A percentile compares a stretch with the other conserved stretches of the same genome.
These are phyloP conservation scores for Thermothielavioides terrestris DNA, from an alignment of 495 filamentous ascomycete species.

Conservation along the genomic window DNA sequence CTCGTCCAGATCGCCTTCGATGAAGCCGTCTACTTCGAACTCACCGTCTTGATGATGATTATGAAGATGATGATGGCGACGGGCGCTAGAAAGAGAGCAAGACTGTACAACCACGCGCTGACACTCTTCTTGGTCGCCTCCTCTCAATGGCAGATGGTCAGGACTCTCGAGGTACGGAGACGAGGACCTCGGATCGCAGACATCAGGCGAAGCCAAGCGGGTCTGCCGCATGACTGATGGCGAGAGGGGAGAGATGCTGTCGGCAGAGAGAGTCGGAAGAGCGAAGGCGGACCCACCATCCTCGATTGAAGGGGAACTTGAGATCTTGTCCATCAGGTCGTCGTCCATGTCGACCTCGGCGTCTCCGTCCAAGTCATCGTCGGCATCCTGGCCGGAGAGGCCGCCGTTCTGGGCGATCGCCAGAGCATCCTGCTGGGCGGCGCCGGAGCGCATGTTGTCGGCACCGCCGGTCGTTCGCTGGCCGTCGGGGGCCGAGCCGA, in stretches of 20 bases:
- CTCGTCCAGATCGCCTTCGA: constrained; percentile 25
- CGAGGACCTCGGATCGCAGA: constrained; percentile 38
- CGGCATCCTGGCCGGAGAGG: constrained; percentile 46
- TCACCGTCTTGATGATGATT: constrained; percentile 58
- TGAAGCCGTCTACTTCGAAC: constrained; percentile 34
- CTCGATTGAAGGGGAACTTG: constrained; percentile 94
- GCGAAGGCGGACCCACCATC: constrained; percentile 68
- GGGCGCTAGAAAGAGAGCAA: constrained; percentile 14
- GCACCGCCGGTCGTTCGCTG: constrained; percentile 4
- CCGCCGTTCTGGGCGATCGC: constrained; percentile 49
- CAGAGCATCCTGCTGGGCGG: constrained; percentile 46
- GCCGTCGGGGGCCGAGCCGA: constrained; percentile 3
- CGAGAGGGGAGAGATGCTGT: constrained; percentile 33
- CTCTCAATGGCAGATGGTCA: constrained; percentile 37
- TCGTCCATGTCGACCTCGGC: constrained; percentile 68
- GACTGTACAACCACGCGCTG: constrained; percentile 26
- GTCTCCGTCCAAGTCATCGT: constrained; percentile 60
- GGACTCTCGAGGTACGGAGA: constrained; percentile 47
- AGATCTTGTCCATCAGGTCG: constrained; percentile 96
- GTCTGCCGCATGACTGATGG: constrained; percentile 22
- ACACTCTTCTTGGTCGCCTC: constrained; percentile 18
- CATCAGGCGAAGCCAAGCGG: constrained; percentile 17
- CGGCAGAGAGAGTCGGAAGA: constrained; percentile 30
- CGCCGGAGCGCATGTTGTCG: constrained; percentile 28
- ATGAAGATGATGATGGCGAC: constrained; percentile 56